Evolutionary conservation across 108 stramenopile species (phyloP).

Genomic region (Aurantiochytrium sp.): DNA sequence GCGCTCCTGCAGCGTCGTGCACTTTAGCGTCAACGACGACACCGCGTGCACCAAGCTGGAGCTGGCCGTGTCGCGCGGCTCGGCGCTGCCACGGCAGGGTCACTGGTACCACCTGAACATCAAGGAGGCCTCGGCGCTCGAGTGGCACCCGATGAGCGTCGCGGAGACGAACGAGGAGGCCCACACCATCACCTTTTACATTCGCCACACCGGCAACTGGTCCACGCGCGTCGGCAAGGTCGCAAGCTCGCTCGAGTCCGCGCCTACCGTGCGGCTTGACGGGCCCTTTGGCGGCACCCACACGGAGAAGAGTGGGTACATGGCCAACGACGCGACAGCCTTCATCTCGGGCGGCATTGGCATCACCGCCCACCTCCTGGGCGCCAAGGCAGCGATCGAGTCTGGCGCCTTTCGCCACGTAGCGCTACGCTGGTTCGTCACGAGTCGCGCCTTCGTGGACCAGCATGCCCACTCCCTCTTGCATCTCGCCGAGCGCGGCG

Average conservation of each 20-base stretch:
- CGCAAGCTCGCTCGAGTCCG: background rate
- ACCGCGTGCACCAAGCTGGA: background rate
- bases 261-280: background rate
- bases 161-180: background rate
- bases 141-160: conserved; percentile 25
- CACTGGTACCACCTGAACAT: background rate
- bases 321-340: background rate
- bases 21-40: background rate
- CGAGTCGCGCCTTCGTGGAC: background rate
- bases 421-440: background rate
- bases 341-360: conserved; percentile 21
- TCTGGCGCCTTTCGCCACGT: background rate
- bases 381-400: background rate
- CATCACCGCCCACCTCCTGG: background rate
- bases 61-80: background rate
- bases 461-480: background rate
- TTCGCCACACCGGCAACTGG: conserved; percentile 17
- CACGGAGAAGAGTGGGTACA: background rate
- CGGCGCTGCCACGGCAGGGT: background rate
- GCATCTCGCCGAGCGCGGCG: background rate
- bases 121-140: background rate
- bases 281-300: conserved; percentile 24
- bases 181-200: background rate
- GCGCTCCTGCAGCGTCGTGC: background rate
- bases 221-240: background rate